A percentile compares a stretch with the other conserved stretches of the same genome.
Conservation (phyloP, 2,329 filamentous ascomycete species). For the Diaporthe ilicicola region DNA sequence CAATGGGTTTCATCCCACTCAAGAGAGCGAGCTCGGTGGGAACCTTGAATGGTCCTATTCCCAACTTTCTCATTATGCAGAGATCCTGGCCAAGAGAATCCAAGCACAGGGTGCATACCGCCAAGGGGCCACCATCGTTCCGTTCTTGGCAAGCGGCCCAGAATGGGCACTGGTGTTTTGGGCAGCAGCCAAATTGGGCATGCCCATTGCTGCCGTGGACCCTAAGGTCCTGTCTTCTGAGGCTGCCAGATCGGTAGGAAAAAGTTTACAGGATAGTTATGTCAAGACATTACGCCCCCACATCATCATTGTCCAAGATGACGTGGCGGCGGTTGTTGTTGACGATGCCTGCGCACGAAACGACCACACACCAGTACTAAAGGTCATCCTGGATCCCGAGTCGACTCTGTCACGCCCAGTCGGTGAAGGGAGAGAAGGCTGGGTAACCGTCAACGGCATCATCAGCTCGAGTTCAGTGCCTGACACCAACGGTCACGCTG, state of each 20-base stretch:
- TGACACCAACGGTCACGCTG: not conserved
- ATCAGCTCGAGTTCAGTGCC: not conserved
- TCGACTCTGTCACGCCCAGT: not conserved
- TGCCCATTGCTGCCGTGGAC: not conserved
- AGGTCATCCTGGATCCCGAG: not conserved
- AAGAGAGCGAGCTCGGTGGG: too few relatives aligned
- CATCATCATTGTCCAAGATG: not conserved
- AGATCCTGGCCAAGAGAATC: not conserved
- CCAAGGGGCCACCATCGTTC: not conserved
- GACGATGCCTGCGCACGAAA: not conserved
- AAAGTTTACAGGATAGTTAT: not conserved
- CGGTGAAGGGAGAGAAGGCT: not conserved
- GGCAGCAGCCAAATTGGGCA: not conserved
- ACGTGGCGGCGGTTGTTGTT: not conserved
- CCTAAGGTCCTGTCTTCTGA: not conserved
- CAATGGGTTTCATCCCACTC: not conserved
- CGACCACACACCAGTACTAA: not conserved
- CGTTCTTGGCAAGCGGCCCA: constrained; percentile 1
- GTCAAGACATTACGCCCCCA: not conserved
- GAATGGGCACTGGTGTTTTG: not conserved
- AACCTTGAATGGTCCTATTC: not conserved
- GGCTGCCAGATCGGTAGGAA: not conserved
- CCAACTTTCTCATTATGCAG: not conserved
- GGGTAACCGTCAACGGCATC: not conserved
- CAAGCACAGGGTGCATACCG: not conserved